Percentiles rank a stretch among this genome's conserved stretches.
phyloP scores from a whole-genome alignment of 2,329 filamentous ascomycete species.

The Tolypocladium guangdongense region DNA sequence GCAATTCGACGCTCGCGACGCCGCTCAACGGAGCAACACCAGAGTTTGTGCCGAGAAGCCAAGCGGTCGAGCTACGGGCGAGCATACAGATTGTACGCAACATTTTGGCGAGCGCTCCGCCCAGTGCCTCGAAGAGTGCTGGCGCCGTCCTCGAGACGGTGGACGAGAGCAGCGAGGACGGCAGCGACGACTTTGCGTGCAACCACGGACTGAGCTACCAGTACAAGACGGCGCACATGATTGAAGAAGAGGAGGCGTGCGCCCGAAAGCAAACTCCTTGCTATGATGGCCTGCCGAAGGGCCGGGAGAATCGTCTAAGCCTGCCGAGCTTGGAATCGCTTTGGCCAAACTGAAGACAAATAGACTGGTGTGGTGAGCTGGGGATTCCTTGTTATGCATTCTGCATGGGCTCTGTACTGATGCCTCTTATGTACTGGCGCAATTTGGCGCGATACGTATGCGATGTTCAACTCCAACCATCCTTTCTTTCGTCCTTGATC shows the following conservation, averaged over 20 bases:
- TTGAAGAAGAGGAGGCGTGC: neutral
- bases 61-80: neutral
- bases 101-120: neutral
- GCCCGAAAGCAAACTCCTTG: neutral
- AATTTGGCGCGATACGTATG: neutral
- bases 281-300: neutral
- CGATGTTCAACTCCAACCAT: neutral
- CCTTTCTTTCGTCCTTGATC: neutral
- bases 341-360: slow-evolving; percentile 1
- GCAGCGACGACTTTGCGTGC: slow-evolving; percentile 8
- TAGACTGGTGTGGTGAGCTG: no score
- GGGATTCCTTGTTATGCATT: neutral
- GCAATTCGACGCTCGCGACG: slow-evolving; percentile 4
- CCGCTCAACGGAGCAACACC: slow-evolving; percentile 16
- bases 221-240: neutral
- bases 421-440: neutral
- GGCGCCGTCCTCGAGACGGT: slow-evolving; percentile 12
- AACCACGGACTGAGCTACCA: slow-evolving; percentile 4
- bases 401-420: neutral
- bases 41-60: slow-evolving; percentile 18
- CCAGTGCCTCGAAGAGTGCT: neutral
- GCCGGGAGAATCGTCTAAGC: slow-evolving; percentile 1
- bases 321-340: slow-evolving; percentile 1
- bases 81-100: neutral
- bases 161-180: slow-evolving; percentile 12